Evolutionary conservation across 176 grass and related monocot species (phyloP).

Genomic region (Dactylis glomerata): DNA sequence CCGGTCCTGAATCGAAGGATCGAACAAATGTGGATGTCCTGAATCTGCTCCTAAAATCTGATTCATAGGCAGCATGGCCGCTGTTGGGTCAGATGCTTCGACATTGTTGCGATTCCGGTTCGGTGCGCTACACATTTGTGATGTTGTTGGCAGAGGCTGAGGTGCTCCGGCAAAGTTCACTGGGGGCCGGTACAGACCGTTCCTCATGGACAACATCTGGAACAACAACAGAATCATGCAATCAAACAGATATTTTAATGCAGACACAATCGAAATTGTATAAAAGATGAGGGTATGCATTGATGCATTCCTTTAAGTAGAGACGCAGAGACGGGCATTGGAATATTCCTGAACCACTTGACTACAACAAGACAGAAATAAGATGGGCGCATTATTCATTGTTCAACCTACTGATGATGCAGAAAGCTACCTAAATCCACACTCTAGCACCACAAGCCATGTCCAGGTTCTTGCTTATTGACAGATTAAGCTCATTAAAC

Average conservation of each 20-base stretch:
- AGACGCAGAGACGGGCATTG: not conserved
- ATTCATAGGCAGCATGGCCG: constrained; percentile 31
- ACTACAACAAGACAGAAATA: not conserved
- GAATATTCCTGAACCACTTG: not conserved
- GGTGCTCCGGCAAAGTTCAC: constrained; percentile 44
- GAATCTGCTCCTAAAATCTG: constrained; percentile 29
- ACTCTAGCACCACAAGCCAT: not conserved
- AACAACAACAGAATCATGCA: not conserved
- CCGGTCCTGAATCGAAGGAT: constrained; percentile 22
- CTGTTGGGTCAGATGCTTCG: constrained; percentile 25
- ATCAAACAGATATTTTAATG: not conserved
- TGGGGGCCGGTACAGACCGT: constrained; percentile 65
- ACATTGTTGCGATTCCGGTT: constrained; percentile 26
- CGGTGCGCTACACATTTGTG: constrained; percentile 36
- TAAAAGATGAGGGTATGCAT: not conserved
- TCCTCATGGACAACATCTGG: constrained; percentile 87
- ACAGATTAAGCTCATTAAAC: not conserved
- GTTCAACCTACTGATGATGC: not conserved
- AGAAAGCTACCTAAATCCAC: not conserved
- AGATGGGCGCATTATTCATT: not conserved
- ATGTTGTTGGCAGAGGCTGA: constrained; percentile 34
- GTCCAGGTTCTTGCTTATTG: not conserved
- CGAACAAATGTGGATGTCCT: constrained; percentile 25
- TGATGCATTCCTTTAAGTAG: not conserved
- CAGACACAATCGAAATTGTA: not conserved